Evolutionary conservation across 2,329 filamentous ascomycete species (phyloP).

Genomic region (Thielaviopsis ethacetica): DNA sequence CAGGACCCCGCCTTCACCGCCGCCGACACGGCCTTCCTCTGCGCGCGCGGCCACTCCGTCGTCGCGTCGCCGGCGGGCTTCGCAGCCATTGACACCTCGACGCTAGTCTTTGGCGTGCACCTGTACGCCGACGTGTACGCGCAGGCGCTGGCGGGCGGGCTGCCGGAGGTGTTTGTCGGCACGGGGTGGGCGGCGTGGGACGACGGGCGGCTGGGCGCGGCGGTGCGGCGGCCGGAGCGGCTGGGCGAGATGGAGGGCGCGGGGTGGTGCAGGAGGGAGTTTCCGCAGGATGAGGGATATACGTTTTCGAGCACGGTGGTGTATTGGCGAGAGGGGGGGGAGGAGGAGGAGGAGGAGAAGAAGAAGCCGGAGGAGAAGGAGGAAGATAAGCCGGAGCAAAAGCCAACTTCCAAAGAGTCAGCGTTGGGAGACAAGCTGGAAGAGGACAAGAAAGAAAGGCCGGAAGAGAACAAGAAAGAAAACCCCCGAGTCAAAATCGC

Average conservation of each 20-base stretch:
- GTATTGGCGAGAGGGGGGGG: conserved; percentile 19
- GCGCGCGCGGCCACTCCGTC: conserved; percentile 34
- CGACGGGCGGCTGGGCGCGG: conserved; percentile 11
- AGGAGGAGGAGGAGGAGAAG: too few relatives aligned
- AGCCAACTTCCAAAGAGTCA: too few relatives aligned
- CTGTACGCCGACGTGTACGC: conserved; percentile 39
- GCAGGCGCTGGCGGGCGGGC: conserved; percentile 26
- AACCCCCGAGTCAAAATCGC: not conserved
- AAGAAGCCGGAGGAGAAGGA: not conserved
- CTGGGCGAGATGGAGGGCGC: conserved; percentile 20
- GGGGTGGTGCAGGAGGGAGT: conserved; percentile 18
- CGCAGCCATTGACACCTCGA: conserved; percentile 27
- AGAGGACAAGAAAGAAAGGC: too few relatives aligned
- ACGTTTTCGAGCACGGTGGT: conserved; percentile 26
- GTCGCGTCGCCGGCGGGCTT: conserved; percentile 37
- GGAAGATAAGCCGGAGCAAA: not conserved
- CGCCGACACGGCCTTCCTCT: conserved; percentile 34
- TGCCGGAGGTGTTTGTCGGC: conserved; percentile 42
- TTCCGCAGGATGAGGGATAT: conserved; percentile 23
- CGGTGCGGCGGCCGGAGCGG: conserved; percentile 6
- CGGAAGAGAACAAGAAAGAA: too few relatives aligned
- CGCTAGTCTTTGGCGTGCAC: conserved; percentile 47
- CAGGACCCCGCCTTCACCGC: conserved; percentile 38
- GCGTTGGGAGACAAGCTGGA: too few relatives aligned
- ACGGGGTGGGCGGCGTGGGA: conserved; percentile 37